Conservation (phyloP, 306 rosid species). For the Parietaria judaica region DNA sequence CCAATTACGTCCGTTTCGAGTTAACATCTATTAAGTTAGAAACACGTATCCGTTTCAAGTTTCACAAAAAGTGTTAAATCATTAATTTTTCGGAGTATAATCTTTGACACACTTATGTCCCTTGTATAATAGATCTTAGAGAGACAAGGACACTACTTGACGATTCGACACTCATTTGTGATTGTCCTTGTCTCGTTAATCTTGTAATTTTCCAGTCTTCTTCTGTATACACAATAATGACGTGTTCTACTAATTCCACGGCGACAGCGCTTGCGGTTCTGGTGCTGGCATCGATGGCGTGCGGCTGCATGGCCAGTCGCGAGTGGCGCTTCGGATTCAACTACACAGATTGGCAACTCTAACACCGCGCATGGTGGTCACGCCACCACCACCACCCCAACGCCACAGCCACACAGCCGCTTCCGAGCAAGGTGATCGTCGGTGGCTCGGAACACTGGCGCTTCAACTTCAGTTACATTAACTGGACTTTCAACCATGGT, state of each 20-base stretch:
- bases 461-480: too few species aligned
- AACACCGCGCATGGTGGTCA: background rate
- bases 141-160: too few species aligned
- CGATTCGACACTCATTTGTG: too few species aligned
- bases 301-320: conserved; percentile 29
- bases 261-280: conserved; percentile 7
- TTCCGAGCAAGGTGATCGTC: conserved; percentile 29
- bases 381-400: background rate
- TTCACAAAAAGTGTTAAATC: too few species aligned
- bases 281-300: conserved; percentile 19
- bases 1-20: too few species aligned
- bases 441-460: conserved; percentile 36
- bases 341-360: conserved; percentile 9
- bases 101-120: too few species aligned
- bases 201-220: too few species aligned
- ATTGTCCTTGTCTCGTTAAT: background rate
- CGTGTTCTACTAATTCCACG: conserved; percentile 3
- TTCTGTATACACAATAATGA: background rate
- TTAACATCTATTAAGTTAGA: too few species aligned
- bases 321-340: conserved; percentile 27
- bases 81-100: too few species aligned
- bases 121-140: too few species aligned
- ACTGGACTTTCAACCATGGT: conserved; percentile 24
- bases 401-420: background rate
- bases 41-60: too few species aligned